Evolutionary conservation across 2,329 filamentous ascomycete genomes (phyloP).

Genomic region (Aspergillus piperis): DNA sequence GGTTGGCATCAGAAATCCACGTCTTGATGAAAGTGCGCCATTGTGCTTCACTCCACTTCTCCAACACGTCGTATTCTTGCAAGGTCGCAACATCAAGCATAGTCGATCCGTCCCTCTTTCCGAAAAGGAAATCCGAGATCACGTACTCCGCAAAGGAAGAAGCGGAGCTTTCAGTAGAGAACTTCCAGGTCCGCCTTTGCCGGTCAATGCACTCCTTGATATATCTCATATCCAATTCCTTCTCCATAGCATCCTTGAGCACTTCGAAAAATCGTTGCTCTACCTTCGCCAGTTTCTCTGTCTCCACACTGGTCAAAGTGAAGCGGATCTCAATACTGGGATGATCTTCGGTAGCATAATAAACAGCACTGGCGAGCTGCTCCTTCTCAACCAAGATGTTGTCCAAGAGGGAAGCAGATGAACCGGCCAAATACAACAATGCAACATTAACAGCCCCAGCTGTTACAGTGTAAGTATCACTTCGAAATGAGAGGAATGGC

Average conservation of each 20-base stretch:
- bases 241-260: slow-evolving; percentile 72
- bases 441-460: slow-evolving; percentile 76
- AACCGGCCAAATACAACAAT: slow-evolving; percentile 85
- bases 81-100: slow-evolving; percentile 60
- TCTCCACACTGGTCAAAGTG: slow-evolving; percentile 81
- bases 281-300: slow-evolving; percentile 78
- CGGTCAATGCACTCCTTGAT: slow-evolving; percentile 83
- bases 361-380: slow-evolving; percentile 83
- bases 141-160: slow-evolving; percentile 81
- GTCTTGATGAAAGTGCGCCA: slow-evolving; percentile 81
- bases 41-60: slow-evolving; percentile 76
- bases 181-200: slow-evolving; percentile 78
- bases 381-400: slow-evolving; percentile 92
- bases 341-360: slow-evolving; percentile 75
- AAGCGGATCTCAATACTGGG: slow-evolving; percentile 85
- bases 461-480: slow-evolving; percentile 24
- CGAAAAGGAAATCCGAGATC: slow-evolving; percentile 91
- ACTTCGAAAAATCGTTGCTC: slow-evolving; percentile 84
- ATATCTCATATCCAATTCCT: slow-evolving; percentile 86
- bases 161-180: slow-evolving; percentile 77
- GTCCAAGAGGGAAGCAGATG: slow-evolving; percentile 87
- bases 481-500: slow-evolving; percentile 3
- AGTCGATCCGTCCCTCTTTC: slow-evolving; percentile 77
- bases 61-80: slow-evolving; percentile 65
- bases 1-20: slow-evolving; percentile 82